A percentile compares a stretch with the other conserved stretches of the same genome.
Evolutionary conservation across 352 stramenopile genomes (phyloP).

Genomic region (Globisporangium heterothallicum): DNA sequence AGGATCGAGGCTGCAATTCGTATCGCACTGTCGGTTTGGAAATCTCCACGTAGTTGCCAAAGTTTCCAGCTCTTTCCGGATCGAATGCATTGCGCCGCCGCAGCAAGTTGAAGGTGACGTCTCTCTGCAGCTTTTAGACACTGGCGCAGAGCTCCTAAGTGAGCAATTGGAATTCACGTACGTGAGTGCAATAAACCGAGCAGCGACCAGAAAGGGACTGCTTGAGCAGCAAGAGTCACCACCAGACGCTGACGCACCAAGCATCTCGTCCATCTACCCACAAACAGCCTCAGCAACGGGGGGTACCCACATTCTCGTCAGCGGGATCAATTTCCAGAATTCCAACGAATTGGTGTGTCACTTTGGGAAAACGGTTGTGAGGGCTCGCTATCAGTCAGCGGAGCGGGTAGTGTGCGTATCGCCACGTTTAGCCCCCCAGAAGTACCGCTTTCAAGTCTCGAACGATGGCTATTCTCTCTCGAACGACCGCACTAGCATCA

Average conservation of each 20-base stretch:
- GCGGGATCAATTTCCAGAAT: conserved; percentile 73
- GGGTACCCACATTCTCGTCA: conserved; percentile 69
- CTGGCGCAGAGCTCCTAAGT: conserved; percentile 35
- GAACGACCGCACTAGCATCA: conserved; percentile 47
- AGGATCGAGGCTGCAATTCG: conserved; percentile 39
- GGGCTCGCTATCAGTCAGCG: conserved; percentile 43
- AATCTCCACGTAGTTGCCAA: conserved; percentile 18
- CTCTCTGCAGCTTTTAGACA: conserved; percentile 32
- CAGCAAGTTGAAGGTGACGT: conserved; percentile 31
- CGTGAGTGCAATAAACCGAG: conserved; percentile 15
- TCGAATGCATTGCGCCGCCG: conserved; percentile 24
- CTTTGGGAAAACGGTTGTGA: conserved; percentile 61
- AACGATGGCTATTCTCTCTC: conserved; percentile 69
- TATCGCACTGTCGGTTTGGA: conserved; percentile 78
- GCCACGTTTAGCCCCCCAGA: conserved; percentile 43
- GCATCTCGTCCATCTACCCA: conserved; percentile 17
- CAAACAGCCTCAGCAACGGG: conserved; percentile 16
- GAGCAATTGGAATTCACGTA: conserved; percentile 42
- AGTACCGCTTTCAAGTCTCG: conserved; percentile 71
- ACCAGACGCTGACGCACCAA: too few species aligned
- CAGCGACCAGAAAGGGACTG: background rate
- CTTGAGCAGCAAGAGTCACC: too few species aligned
- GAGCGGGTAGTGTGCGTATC: conserved; percentile 51
- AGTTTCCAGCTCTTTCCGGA: conserved; percentile 24
- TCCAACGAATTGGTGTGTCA: conserved; percentile 67